phyloP scores from a whole-genome alignment of 306 rosid genomes.

The Vicia villosa region DNA sequence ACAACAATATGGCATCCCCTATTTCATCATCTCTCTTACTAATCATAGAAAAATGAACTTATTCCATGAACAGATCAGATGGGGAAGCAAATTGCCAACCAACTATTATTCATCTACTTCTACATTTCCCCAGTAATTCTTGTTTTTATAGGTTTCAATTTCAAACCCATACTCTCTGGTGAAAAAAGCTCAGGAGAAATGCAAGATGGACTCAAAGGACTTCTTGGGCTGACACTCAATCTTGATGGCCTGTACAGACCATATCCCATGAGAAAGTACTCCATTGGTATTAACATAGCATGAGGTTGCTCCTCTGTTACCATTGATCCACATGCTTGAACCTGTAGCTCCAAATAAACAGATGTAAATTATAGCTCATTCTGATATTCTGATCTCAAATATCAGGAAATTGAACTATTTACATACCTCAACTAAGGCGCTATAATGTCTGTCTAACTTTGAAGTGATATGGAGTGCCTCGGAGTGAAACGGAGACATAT shows the following conservation, averaged over 20 bases:
- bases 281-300: slow-evolving; percentile 94
- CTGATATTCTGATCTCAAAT: background rate
- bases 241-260: slow-evolving; percentile 79
- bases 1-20: slow-evolving; percentile 47
- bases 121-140: slow-evolving; percentile 54
- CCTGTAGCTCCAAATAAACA: slow-evolving; percentile 54
- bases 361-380: slow-evolving; percentile 7
- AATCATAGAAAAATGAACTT: slow-evolving; percentile 41
- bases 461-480: slow-evolving; percentile 88
- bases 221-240: slow-evolving; percentile 83
- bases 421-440: slow-evolving; percentile 91
- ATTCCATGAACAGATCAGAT: slow-evolving; percentile 36
- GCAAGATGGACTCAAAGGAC: slow-evolving; percentile 92
- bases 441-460: slow-evolving; percentile 78
- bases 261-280: slow-evolving; percentile 91
- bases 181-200: slow-evolving; percentile 92
- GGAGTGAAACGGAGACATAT: slow-evolving; percentile 75
- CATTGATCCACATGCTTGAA: slow-evolving; percentile 95
- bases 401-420: slow-evolving; percentile 7
- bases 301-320: slow-evolving; percentile 99
- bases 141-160: slow-evolving; percentile 93
- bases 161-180: slow-evolving; percentile 99
- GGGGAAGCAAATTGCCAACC: slow-evolving; percentile 23
- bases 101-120: slow-evolving; percentile 28
- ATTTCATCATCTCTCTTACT: slow-evolving; percentile 34